Conservation (phyloP, 129 eudicot species). For the Daucus carota region DNA sequence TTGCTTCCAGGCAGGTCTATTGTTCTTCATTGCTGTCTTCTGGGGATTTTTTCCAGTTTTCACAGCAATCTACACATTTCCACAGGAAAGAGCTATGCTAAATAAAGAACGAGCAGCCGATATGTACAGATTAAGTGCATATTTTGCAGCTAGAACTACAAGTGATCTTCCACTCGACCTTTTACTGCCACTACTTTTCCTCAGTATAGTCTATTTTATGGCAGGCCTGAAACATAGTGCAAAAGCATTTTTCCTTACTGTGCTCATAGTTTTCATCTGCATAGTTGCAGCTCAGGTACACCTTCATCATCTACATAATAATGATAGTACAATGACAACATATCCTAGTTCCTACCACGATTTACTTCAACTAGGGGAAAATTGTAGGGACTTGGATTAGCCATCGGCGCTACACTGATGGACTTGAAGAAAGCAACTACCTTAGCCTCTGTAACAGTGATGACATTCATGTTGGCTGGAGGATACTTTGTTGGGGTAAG, state of each 20-base stretch:
- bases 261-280: slow-evolving; percentile 69
- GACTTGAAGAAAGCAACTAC: slow-evolving; percentile 87
- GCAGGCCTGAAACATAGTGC: slow-evolving; percentile 61
- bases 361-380: slow-evolving; percentile 1
- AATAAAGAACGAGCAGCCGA: slow-evolving; percentile 90
- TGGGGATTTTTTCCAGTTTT: slow-evolving; percentile 98
- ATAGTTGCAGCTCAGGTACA: slow-evolving; percentile 92
- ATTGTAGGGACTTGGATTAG: slow-evolving; percentile 76
- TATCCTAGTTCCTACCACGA: neutral
- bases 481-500: slow-evolving; percentile 83
- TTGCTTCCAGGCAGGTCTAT: slow-evolving; percentile 69
- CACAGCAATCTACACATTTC: slow-evolving; percentile 93
- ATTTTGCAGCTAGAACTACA: slow-evolving; percentile 80
- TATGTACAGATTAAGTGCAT: slow-evolving; percentile 94
- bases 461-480: slow-evolving; percentile 96
- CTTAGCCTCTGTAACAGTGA: slow-evolving; percentile 75
- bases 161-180: slow-evolving; percentile 94
- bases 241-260: slow-evolving; percentile 61
- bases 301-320: neutral
- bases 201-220: slow-evolving; percentile 84
- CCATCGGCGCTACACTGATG: slow-evolving; percentile 76
- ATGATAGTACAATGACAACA: slow-evolving; percentile 13
- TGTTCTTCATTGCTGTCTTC: slow-evolving; percentile 90
- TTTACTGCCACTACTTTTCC: slow-evolving; percentile 69
- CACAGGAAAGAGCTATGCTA: slow-evolving; percentile 95